Evolutionary conservation across 2,329 filamentous ascomycete species (phyloP), one percentile per base, ranked within the genome.

Genomic region (Gaeumannomyces tritici): DNA sequence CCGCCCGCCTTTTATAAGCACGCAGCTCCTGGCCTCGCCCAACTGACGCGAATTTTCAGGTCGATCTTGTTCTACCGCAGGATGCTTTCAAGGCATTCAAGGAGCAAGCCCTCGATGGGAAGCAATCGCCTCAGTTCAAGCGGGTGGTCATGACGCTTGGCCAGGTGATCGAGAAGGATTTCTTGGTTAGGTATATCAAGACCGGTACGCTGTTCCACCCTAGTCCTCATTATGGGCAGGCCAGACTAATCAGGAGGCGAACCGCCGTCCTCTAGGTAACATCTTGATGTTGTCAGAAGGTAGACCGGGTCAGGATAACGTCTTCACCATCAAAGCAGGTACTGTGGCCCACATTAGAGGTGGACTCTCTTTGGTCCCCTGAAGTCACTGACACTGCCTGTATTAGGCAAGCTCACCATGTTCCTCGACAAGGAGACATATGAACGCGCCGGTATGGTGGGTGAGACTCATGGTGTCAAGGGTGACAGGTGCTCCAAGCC

Each of bases 151-250:
- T 96, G 82, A 84, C 85, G 4, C 79, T 96, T 12, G 81, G 81
- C 11, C 86, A 91, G 63, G 71, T 98, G 6, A 72, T 98, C 1
- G 81, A 89, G 42, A 84, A 85, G 1, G 83, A 87, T 0, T 96
- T 97, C 69, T 92, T 96, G 69, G 88, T 84, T n/a, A 80, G 86
- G 56, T 93, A 96, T 71, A 87, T 98, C 67, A 96, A 96, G 73
- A 82, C 81, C 64, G 89, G 90, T 90, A 76, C 27, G 71, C 62
- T n/a, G 7, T 51, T 4, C 42, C 42, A 4, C 21, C 21, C 18
- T n/a, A 21, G 5, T 9, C 3, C 42, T 51, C 21, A 9, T 8
- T 11, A 31, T 27, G n/a, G n/a, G 54, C 13, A 55, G 27, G 11
- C 54, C 21, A 1, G 2, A 21, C 55, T 56, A 26, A 56, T 26